phyloP scores from a whole-genome alignment of 73 alveolate genomes.

The Paramecium caudatum region DNA sequence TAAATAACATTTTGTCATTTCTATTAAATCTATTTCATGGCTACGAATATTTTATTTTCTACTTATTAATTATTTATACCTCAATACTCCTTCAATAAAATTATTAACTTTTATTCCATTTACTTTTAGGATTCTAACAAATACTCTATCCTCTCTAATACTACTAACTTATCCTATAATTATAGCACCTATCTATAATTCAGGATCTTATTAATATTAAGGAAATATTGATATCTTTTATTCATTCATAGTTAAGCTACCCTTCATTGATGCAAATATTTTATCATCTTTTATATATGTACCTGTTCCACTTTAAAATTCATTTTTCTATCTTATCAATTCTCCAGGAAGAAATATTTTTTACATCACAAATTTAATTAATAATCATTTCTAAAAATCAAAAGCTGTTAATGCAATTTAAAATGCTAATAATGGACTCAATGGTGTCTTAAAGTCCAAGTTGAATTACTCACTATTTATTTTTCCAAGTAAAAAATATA shows the following conservation, averaged over 20 bases:
- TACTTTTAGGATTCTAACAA: slow-evolving; percentile 62
- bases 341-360: slow-evolving; percentile 50
- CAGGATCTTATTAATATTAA: slow-evolving; percentile 59
- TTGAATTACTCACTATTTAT: neutral
- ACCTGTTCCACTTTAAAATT: slow-evolving; percentile 54
- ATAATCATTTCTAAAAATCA: neutral
- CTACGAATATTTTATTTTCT: slow-evolving; percentile 78
- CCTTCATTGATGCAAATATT: slow-evolving; percentile 72
- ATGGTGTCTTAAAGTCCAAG: slow-evolving; percentile 30
- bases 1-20: slow-evolving; percentile 78
- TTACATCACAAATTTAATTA: neutral
- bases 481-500: slow-evolving; percentile 40
- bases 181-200: slow-evolving; percentile 42
- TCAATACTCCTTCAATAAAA: slow-evolving; percentile 76
- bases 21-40: slow-evolving; percentile 78
- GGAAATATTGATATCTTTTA: slow-evolving; percentile 41
- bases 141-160: slow-evolving; percentile 70
- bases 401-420: slow-evolving; percentile 23
- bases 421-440: slow-evolving; percentile 46
- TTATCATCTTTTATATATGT: slow-evolving; percentile 56
- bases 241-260: slow-evolving; percentile 53
- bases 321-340: slow-evolving; percentile 21
- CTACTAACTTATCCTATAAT: neutral
- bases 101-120: slow-evolving; percentile 48
- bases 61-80: neutral